These are phyloP conservation scores for Candida suzukii DNA, from an alignment of 805 yeast species.

Conservation along the genomic window DNA sequence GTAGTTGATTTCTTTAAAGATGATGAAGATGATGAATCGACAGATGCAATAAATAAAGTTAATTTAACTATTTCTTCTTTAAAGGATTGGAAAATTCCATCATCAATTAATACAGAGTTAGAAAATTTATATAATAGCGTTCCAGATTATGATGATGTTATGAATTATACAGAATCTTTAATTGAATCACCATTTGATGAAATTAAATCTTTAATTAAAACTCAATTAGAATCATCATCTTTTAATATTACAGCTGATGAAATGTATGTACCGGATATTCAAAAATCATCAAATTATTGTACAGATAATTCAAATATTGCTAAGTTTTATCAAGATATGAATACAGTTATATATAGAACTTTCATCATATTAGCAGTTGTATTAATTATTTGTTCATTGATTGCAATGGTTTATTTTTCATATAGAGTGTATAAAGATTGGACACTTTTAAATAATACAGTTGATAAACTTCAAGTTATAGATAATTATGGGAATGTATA, in stretches of 20 bases:
- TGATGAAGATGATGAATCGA: constrained; percentile 33
- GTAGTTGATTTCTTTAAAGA: constrained; percentile 52
- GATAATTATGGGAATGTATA: background rate
- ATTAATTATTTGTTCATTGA: constrained; percentile 33
- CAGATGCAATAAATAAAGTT: constrained; percentile 33
- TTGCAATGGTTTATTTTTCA: constrained; percentile 32
- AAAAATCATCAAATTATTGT: constrained; percentile 29
- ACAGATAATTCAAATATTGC: constrained; percentile 32
- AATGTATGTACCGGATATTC: constrained; percentile 34
- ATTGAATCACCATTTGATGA: constrained; percentile 55
- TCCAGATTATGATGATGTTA: constrained; percentile 62
- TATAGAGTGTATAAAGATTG: constrained; percentile 42
- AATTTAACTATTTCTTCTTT: constrained; percentile 52
- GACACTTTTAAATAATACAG: constrained; percentile 34
- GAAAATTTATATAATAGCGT: constrained; percentile 41
- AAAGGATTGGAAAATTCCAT: constrained; percentile 56
- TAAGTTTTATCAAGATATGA: constrained; percentile 27
- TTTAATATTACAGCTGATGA: constrained; percentile 13
- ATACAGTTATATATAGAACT: constrained; percentile 25
- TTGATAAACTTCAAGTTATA: constrained; percentile 11
- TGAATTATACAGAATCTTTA: constrained; percentile 46
- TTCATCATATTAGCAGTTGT: constrained; percentile 32
- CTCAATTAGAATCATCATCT: background rate
- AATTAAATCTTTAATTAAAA: constrained; percentile 22
- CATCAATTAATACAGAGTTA: constrained; percentile 52